Percentiles rank a stretch among this genome's conserved stretches.
Conservation (phyloP, 1,139 yeast species). For the Diutina mesorugosa region DNA sequence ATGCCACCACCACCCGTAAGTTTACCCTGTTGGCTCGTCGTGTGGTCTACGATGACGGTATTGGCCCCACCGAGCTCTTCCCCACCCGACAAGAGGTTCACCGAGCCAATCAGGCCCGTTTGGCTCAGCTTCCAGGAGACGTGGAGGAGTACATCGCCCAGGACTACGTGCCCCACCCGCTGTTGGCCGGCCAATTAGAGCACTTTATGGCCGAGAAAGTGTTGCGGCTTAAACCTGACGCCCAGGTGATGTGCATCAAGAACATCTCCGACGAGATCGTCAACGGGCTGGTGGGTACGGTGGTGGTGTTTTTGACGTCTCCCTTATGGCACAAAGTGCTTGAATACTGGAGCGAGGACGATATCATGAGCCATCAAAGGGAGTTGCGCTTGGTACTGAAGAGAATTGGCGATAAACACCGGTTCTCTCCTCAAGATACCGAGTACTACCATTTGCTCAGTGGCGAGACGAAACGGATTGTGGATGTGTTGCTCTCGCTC, state of each 20-base stretch:
- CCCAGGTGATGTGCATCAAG: conserved; percentile 94
- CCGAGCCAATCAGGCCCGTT: conserved; percentile 48
- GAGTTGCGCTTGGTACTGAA: conserved; percentile 3
- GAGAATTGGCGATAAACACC: neutral
- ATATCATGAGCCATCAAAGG: conserved; percentile 5
- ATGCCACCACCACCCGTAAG: conserved; percentile 36
- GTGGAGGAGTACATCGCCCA: conserved; percentile 36
- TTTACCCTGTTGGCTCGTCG: conserved; percentile 48
- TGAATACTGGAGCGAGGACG: conserved; percentile 15
- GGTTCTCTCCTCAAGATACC: neutral
- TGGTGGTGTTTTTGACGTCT: conserved; percentile 31
- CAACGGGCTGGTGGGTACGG: conserved; percentile 85
- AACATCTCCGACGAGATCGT: conserved; percentile 51
- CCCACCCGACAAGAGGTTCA: conserved; percentile 84
- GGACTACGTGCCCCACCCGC: conserved; percentile 50
- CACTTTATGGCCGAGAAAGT: neutral
- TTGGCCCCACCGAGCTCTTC: conserved; percentile 77
- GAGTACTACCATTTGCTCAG: neutral
- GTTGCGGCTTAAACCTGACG: conserved; percentile 53
- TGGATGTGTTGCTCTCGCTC: neutral
- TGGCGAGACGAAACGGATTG: too few relatives aligned
- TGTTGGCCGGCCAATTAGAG: conserved; percentile 5
- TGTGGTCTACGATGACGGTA: conserved; percentile 47
- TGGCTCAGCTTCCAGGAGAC: conserved; percentile 38
- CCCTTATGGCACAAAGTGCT: conserved; percentile 15